Conservation (phyloP, 2,329 filamentous ascomycete species). For the Sclerotinia trifoliorum region DNA sequence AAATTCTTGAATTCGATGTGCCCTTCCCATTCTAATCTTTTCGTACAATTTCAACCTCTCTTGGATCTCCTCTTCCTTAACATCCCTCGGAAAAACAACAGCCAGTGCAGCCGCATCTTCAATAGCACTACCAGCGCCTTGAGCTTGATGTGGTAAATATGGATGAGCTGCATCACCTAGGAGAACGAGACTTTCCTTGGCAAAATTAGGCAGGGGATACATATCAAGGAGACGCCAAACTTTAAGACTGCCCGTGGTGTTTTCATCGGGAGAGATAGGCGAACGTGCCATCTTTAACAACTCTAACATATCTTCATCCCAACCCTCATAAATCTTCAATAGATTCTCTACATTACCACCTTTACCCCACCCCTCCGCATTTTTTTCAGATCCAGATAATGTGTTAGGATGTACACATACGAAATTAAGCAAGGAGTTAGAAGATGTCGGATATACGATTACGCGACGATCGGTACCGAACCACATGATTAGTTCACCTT, state of each 20-base stretch:
- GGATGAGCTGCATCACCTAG: constrained; percentile 69
- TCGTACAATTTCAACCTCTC: constrained; percentile 60
- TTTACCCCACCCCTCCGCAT: constrained; percentile 1
- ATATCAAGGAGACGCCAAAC: constrained; percentile 63
- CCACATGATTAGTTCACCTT: constrained; percentile 43
- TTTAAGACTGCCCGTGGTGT: constrained; percentile 44
- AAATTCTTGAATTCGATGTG: constrained; percentile 56
- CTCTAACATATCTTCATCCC: constrained; percentile 13
- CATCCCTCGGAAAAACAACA: constrained; percentile 52
- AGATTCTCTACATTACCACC: neutral
- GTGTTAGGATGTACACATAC: constrained; percentile 51
- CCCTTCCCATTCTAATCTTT: constrained; percentile 56
- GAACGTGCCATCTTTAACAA: neutral
- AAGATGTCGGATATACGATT: constrained; percentile 49
- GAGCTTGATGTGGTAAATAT: constrained; percentile 63
- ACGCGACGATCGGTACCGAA: constrained; percentile 46
- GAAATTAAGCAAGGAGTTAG: constrained; percentile 49
- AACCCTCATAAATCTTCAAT: constrained; percentile 7
- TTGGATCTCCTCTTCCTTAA: constrained; percentile 47
- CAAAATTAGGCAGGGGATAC: constrained; percentile 56
- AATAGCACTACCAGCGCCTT: constrained; percentile 63
- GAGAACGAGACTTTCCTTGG: constrained; percentile 52
- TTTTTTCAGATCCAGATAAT: constrained; percentile 41
- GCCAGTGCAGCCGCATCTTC: constrained; percentile 63
- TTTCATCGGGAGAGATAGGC: constrained; percentile 23